Evolutionary conservation across 768 basidiomycete genomes (phyloP).

Genomic region (Phylloporus rhodoxanthus): DNA sequence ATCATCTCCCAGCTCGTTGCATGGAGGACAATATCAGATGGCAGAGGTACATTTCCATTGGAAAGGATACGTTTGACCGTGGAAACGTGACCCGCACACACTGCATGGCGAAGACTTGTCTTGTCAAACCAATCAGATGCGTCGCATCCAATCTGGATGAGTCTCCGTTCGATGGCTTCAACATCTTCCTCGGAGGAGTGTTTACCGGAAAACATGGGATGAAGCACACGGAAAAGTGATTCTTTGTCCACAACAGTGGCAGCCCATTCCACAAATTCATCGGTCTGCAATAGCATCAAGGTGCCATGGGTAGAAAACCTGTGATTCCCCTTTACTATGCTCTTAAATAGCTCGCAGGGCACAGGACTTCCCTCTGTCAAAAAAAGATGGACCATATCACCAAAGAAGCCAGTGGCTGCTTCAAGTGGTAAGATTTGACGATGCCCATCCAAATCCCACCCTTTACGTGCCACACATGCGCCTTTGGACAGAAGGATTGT

Average conservation of each 20-base stretch:
- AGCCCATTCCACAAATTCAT: constrained; percentile 12
- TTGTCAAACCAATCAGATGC: background rate
- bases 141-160: constrained; percentile 4
- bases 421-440: background rate
- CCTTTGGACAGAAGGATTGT: background rate
- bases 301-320: background rate
- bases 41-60: background rate
- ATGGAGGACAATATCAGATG: constrained; percentile 4
- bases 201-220: background rate
- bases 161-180: background rate
- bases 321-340: background rate
- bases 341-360: background rate
- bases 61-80: constrained; percentile 4
- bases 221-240: background rate
- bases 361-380: background rate
- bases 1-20: constrained; percentile 1
- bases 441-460: background rate
- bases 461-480: background rate
- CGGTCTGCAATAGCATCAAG: constrained; percentile 6
- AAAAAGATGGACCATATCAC: no score
- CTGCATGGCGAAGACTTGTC: background rate
- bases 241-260: background rate
- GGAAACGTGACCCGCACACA: constrained; percentile 2
- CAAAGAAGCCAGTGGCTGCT: no score
- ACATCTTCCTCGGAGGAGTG: background rate